phyloP scores from a whole-genome alignment of 352 stramenopile species.

The Hyaloperonospora arabidopsidis region DNA sequence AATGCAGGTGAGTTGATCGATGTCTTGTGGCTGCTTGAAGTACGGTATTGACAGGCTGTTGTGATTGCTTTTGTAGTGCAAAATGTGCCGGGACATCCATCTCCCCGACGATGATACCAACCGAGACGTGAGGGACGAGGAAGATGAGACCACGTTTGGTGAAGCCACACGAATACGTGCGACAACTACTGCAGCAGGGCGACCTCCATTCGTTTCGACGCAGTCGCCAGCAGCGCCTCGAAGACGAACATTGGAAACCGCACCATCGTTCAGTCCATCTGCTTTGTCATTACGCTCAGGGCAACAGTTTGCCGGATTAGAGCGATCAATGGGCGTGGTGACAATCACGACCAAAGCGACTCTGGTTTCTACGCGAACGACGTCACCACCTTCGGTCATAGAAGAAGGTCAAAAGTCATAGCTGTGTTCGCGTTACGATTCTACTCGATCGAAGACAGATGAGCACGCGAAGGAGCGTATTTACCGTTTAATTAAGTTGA shows the following conservation, averaged over 20 bases:
- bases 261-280: constrained; percentile 10
- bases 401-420: constrained; percentile 12
- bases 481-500: too few species aligned
- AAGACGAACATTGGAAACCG: constrained; percentile 16
- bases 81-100: constrained; percentile 43
- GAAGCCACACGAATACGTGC: constrained; percentile 19
- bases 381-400: constrained; percentile 7
- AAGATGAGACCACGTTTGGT: constrained; percentile 14
- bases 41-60: constrained; percentile 8
- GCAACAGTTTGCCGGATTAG: constrained; percentile 11
- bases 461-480: too few species aligned
- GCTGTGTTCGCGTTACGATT: constrained; percentile 10
- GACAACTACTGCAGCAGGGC: constrained; percentile 13
- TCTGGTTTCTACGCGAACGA: constrained; percentile 12
- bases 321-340: constrained; percentile 18
- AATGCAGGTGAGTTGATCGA: constrained; percentile 42
- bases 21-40: neutral
- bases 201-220: constrained; percentile 7
- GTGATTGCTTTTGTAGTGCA: constrained; percentile 23
- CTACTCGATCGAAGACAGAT: too few species aligned
- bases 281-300: constrained; percentile 26
- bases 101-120: constrained; percentile 28
- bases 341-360: constrained; percentile 20
- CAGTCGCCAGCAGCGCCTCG: constrained; percentile 5
- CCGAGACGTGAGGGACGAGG: constrained; percentile 19